Evolutionary conservation across 192 early-diverging fungal species (phyloP), one percentile per base, ranked within the genome.

Genomic region (Mortierella alpina): DNA sequence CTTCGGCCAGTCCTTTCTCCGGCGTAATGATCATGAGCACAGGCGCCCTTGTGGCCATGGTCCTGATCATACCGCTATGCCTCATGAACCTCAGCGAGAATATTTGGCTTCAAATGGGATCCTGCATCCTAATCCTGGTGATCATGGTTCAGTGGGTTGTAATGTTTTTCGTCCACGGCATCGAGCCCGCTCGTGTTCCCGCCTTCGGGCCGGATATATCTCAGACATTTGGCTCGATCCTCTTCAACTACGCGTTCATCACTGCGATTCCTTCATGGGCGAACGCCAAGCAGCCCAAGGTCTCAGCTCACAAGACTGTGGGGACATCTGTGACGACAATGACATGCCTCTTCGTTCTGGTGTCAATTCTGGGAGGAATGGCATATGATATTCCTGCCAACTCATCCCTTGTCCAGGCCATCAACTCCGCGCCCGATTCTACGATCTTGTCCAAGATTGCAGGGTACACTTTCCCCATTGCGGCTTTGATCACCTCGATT

Each of bases 171-270:
- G 62, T 79, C 42, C 84, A 85, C 49, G 91, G 90, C 9, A 55
- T 92, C 6, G 65, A 86, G 9, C 88, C 41, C 86, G 85, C 51
- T 87, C 92, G 47, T 63, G 91, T 68, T 84, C 91, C 50, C 15
- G 63, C 85, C 11, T 22, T 91, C 7, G 92, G 91, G 9, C 18
- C 40, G 10, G 81, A 91, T 67, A 49, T 85, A 10, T 84, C 85
- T 7, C 79, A 71, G 41, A 86, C 90, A 1, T 79, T 94, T 46
- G 92, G 91, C 6, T 86, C 84, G 20, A 89, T 93, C 22, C 83
- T 94, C 46, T 93, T 92, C 56, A 94, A 92, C 67, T 94, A 86
- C 59, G 88, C 90, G 11, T 86, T 91, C 58, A 90, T 91, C 20
- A 91, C 90, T 40, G 91, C 91, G 6, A 73, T 93, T 17, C 91